These are phyloP conservation scores for Sonneratia alba DNA, from an alignment of 345 rosid species.

Conservation along the genomic window DNA sequence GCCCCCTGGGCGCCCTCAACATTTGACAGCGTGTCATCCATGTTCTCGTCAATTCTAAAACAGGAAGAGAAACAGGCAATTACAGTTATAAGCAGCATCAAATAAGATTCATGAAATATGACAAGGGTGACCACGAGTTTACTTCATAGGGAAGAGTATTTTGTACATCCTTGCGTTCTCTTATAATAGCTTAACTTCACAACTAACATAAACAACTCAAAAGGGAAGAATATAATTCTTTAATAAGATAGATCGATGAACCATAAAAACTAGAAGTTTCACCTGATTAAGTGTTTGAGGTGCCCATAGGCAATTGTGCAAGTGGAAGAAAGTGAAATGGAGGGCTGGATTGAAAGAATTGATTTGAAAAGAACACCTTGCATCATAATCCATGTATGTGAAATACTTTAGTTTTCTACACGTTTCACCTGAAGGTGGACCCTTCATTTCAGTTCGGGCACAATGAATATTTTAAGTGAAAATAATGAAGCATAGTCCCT, in stretches of 20 bases:
- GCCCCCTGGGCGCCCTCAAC: constrained; percentile 44
- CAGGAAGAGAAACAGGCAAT: background rate
- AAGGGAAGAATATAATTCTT: no score
- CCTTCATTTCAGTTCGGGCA: no score
- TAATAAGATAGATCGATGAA: no score
- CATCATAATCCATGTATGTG: no score
- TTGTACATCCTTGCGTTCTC: no score
- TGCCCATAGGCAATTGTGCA: background rate
- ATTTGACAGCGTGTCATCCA: constrained; percentile 32
- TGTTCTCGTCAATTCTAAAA: constrained; percentile 41
- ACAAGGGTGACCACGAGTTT: background rate
- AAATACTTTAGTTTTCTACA: no score
- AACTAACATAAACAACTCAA: no score
- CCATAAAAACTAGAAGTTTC: no score
- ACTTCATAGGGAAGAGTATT: background rate
- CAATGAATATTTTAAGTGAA: no score
- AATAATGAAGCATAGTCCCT: no score
- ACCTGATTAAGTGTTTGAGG: background rate
- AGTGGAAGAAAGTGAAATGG: background rate
- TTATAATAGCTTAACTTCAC: no score
- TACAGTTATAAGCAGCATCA: background rate
- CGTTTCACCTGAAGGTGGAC: no score
- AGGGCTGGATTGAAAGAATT: background rate
- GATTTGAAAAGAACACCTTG: background rate
- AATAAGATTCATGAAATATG: background rate